Percentiles rank a stretch among this genome's conserved stretches.
phyloP scores from a whole-genome alignment of 78 protist genomes.

The Chrysochromulina parva region DNA sequence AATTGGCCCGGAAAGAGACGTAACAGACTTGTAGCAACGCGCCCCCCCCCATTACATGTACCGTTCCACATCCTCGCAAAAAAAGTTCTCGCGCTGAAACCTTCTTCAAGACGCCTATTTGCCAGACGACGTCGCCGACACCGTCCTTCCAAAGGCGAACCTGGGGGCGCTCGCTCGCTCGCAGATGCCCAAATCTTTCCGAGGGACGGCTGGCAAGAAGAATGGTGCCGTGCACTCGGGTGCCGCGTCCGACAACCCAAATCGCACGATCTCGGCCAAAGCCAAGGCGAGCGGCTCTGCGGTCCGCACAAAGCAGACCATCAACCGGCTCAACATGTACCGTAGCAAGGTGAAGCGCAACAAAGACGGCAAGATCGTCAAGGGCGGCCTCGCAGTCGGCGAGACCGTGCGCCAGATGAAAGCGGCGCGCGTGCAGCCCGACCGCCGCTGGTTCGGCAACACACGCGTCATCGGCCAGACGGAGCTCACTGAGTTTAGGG shows the following conservation, averaged over 20 bases:
- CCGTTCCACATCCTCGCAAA: too few relatives aligned
- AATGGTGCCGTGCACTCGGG: not conserved
- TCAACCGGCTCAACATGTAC: slow-evolving; percentile 36
- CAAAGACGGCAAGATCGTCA: not conserved
- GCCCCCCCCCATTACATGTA: too few relatives aligned
- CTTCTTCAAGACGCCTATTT: too few relatives aligned
- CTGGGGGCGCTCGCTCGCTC: too few relatives aligned
- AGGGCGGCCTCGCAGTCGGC: slow-evolving; percentile 3
- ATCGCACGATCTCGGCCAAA: not conserved
- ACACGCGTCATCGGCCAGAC: slow-evolving; percentile 42
- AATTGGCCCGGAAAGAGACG: too few relatives aligned
- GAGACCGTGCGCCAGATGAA: not conserved
- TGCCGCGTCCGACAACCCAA: not conserved
- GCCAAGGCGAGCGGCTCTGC: not conserved
- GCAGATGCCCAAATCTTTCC: too few relatives aligned
- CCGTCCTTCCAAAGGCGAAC: too few relatives aligned
- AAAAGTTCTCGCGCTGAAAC: too few relatives aligned
- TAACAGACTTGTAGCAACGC: too few relatives aligned
- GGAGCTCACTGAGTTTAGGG: slow-evolving; percentile 13
- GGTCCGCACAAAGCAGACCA: not conserved
- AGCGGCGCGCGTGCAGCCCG: slow-evolving; percentile 40
- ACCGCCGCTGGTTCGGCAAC: slow-evolving; percentile 57
- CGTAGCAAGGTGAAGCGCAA: not conserved
- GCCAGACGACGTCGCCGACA: too few relatives aligned
- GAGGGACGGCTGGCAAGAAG: not conserved